These are phyloP conservation scores for Plantago elongata DNA, from an alignment of 257 asterid genomes.

Conservation along the genomic window DNA sequence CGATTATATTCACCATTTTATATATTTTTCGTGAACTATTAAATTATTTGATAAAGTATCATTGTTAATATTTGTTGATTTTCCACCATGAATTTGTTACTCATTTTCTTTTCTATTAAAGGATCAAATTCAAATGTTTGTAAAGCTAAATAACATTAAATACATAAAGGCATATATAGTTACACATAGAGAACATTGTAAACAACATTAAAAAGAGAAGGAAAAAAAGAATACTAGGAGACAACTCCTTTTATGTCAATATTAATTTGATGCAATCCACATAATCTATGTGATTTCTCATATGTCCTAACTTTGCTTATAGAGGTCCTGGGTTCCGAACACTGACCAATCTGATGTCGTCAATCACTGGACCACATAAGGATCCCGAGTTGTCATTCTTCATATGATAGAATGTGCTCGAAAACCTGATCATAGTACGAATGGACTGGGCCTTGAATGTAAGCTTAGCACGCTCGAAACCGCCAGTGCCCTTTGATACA, in stretches of 20 bases:
- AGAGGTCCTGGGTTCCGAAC: conserved; percentile 25
- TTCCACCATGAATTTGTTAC: too few species aligned
- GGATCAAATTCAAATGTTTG: too few species aligned
- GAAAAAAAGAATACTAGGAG: background rate
- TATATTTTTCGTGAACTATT: too few species aligned
- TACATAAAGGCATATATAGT: background rate
- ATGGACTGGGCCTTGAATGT: conserved; percentile 39
- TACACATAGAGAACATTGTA: conserved; percentile 3
- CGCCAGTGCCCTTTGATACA: conserved; percentile 57
- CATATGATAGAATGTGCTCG: conserved; percentile 65
- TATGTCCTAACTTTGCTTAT: conserved; percentile 1
- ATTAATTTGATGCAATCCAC: background rate
- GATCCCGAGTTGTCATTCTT: conserved; percentile 66
- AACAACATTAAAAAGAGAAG: background rate
- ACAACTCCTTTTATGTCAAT: background rate
- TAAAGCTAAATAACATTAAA: background rate
- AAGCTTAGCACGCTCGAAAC: conserved; percentile 44
- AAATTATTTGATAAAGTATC: too few species aligned
- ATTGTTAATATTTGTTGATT: too few species aligned
- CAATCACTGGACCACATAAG: conserved; percentile 80
- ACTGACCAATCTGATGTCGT: conserved; percentile 52
- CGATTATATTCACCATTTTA: too few species aligned
- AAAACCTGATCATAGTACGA: conserved; percentile 54
- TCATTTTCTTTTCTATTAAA: too few species aligned
- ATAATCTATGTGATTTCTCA: background rate